phyloP scores from a whole-genome alignment of 2,329 filamentous ascomycete species.

The Talaromyces sp. region DNA sequence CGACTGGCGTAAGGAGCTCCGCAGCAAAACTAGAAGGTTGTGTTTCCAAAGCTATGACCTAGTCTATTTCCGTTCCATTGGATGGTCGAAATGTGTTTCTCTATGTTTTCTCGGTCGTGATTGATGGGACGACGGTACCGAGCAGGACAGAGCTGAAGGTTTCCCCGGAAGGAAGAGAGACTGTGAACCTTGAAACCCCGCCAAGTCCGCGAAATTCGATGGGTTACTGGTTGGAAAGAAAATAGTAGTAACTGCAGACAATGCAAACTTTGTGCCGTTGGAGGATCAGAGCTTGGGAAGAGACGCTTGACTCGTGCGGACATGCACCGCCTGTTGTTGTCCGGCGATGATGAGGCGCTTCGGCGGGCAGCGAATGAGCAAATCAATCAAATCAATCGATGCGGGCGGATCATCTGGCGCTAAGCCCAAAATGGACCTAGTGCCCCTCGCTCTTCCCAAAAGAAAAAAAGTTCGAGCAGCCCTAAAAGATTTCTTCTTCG shows the following conservation, averaged over 20 bases:
- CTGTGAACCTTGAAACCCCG: background rate
- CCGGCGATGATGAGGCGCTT: slow-evolving; percentile 12
- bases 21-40: background rate
- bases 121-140: background rate
- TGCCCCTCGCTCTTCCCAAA: slow-evolving; percentile 15
- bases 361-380: slow-evolving; percentile 14
- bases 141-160: background rate
- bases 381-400: slow-evolving; percentile 8
- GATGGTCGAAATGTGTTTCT: background rate
- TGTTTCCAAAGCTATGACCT: background rate
- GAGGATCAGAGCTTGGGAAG: background rate
- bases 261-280: background rate
- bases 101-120: background rate
- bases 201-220: background rate
- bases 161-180: background rate
- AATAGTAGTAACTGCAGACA: background rate
- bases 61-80: background rate
- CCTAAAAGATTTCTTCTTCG: slow-evolving; percentile 17
- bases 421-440: slow-evolving; percentile 12
- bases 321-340: background rate
- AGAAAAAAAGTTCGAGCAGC: slow-evolving; percentile 19
- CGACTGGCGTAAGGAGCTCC: background rate
- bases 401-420: slow-evolving; percentile 15
- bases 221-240: background rate
- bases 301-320: slow-evolving; percentile 2